Conservation (phyloP, 192 early-diverging fungal species). For the Oehlia diaphana region DNA sequence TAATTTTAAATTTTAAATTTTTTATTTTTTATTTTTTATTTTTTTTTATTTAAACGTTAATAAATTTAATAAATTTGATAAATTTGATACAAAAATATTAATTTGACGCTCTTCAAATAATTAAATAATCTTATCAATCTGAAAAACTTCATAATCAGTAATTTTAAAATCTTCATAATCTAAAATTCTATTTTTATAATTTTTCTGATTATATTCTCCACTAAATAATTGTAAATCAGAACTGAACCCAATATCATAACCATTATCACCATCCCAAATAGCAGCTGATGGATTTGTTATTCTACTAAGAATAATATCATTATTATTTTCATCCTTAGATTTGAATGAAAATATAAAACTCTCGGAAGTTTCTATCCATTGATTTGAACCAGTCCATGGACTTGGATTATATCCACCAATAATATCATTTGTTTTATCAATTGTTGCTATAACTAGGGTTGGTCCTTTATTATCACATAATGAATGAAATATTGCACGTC, state of each 20-base stretch:
- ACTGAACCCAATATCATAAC: background rate
- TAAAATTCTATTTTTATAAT: background rate
- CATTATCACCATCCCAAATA: background rate
- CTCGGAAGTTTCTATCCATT: background rate
- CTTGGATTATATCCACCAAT: background rate
- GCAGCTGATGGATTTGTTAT: background rate
- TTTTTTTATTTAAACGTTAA: too few relatives aligned
- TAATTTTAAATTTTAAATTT: too few relatives aligned
- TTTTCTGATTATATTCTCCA: background rate
- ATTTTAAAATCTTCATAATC: background rate
- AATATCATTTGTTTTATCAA: background rate
- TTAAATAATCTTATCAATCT: too few relatives aligned
- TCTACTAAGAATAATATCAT: background rate
- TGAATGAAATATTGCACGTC: background rate
- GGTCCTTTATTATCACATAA: background rate
- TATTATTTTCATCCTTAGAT: background rate
- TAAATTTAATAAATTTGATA: too few relatives aligned
- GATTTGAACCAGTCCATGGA: background rate
- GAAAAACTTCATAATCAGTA: background rate
- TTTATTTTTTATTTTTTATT: too few relatives aligned
- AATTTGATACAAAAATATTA: too few relatives aligned
- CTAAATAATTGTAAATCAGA: background rate
- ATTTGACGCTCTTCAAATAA: too few relatives aligned
- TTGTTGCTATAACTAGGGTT: background rate
- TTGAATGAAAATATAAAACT: slow-evolving; percentile 4